phyloP scores from a whole-genome alignment of 495 filamentous ascomycete species.

The Echria macrotheca region DNA sequence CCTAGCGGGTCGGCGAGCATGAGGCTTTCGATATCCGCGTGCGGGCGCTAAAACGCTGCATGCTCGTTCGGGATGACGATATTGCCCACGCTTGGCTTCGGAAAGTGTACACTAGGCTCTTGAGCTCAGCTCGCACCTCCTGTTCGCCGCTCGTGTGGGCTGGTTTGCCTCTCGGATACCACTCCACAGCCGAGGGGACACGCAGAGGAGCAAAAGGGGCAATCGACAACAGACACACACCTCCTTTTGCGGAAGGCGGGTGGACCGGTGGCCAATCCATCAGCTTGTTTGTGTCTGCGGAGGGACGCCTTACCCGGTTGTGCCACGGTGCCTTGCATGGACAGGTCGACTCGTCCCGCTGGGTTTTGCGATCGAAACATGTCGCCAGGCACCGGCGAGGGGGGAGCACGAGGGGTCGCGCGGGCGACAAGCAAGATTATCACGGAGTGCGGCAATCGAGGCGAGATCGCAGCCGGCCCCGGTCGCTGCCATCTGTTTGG shows the following conservation, averaged over 20 bases:
- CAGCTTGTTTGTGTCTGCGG: not conserved
- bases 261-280: not conserved
- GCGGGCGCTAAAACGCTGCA: constrained; percentile 5
- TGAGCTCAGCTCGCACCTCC: not conserved
- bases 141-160: not conserved
- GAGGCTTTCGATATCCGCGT: not conserved
- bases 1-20: not conserved
- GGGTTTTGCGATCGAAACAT: constrained; percentile 12
- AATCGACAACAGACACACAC: constrained; percentile 5
- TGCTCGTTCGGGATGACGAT: constrained; percentile 9
- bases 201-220: constrained; percentile 1
- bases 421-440: constrained; percentile 8
- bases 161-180: constrained; percentile 4
- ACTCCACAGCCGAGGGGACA: constrained; percentile 1
- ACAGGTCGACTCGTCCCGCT: constrained; percentile 5
- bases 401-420: constrained; percentile 8
- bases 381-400: constrained; percentile 6
- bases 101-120: not conserved
- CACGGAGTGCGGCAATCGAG: constrained; percentile 3
- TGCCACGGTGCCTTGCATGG: constrained; percentile 18
- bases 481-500: constrained; percentile 15
- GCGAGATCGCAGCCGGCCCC: constrained; percentile 13
- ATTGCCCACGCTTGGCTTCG: not conserved
- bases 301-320: constrained; percentile 17
- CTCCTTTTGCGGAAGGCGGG: not conserved